These are phyloP conservation scores for Cudoniella acicularis DNA, from an alignment of 495 filamentous ascomycete genomes.

Conservation along the genomic window DNA sequence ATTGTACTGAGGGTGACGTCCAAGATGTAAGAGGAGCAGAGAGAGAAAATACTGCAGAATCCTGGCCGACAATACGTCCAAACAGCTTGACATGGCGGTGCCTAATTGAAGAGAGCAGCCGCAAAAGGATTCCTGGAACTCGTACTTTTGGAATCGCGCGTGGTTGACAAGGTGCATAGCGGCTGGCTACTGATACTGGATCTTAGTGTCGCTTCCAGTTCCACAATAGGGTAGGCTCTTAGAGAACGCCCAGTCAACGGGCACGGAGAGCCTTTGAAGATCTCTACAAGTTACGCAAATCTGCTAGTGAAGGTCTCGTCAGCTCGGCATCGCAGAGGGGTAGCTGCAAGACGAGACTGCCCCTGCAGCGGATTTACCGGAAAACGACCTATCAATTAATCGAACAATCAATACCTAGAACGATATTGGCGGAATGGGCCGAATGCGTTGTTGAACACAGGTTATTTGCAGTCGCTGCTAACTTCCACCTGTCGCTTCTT, in stretches of 20 bases:
- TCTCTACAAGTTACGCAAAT: background rate
- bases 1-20: constrained; percentile 1
- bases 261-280: background rate
- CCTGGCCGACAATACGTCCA: background rate
- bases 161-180: constrained; percentile 18
- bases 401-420: background rate
- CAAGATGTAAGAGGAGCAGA: background rate
- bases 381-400: constrained; percentile 7
- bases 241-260: background rate
- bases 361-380: background rate
- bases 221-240: background rate
- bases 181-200: constrained; percentile 9
- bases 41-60: background rate
- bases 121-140: background rate
- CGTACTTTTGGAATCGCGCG: background rate
- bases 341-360: background rate
- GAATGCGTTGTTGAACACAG: constrained; percentile 2
- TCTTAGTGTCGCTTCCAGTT: background rate
- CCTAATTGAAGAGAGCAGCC: background rate
- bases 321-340: background rate
- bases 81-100: constrained; percentile 2
- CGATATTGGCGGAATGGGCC: constrained; percentile 1
- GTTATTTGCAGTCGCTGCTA: background rate
- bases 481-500: constrained; percentile 1
- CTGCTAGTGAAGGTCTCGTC: background rate